These are phyloP conservation scores for Coemansia sp. DNA, from an alignment of 192 early-diverging fungal species.

Conservation along the genomic window DNA sequence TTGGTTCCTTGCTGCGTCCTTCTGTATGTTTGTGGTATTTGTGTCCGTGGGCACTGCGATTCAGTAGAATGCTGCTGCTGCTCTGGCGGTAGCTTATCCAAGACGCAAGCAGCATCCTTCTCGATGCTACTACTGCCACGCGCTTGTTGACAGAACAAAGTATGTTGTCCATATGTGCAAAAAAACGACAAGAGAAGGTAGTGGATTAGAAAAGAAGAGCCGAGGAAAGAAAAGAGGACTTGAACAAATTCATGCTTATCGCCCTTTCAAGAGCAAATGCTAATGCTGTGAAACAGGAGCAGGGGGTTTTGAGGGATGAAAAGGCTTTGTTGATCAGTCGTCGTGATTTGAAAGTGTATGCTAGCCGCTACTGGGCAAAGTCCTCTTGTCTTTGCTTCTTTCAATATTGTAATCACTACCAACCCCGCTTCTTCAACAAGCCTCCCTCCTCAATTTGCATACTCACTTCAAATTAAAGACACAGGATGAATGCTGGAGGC, in stretches of 20 bases:
- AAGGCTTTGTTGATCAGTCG: no score
- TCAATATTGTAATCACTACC: no score
- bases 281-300: no score
- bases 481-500: slow-evolving; percentile 11
- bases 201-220: background rate
- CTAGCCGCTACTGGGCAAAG: no score
- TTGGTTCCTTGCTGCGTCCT: background rate
- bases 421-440: background rate
- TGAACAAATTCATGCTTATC: slow-evolving; percentile 3
- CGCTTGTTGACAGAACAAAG: background rate
- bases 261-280: no score
- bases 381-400: no score
- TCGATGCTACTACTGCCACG: background rate
- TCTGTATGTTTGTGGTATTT: background rate
- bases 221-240: background rate
- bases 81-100: background rate
- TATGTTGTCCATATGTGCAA: background rate
- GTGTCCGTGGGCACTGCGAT: background rate
- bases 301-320: no score
- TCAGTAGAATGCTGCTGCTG: slow-evolving; percentile 13
- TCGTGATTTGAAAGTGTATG: no score
- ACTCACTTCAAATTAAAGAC: background rate
- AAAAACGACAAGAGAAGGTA: background rate
- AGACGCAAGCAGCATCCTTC: background rate
- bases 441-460: background rate